Evolutionary conservation across 345 rosid species (phyloP), one percentile per base, ranked within the genome.

Genomic region (Clausena lansium): DNA sequence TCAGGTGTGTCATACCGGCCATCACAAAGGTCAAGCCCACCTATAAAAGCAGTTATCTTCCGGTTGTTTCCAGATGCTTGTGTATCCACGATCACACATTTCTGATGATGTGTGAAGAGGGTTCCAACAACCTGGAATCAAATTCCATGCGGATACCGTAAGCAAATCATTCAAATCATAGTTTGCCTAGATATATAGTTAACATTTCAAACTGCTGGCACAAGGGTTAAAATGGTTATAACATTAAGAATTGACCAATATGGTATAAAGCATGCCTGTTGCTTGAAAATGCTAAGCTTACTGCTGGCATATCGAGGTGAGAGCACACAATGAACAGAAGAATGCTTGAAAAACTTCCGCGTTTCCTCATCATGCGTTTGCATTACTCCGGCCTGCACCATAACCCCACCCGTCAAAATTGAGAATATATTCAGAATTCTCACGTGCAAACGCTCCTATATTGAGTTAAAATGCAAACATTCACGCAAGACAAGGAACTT

Each of bases 211-310:
- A 45, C 13, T 13, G 5, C 17, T 3, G 50, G 50, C 50, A 13
- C 50, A 45, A 45, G 50, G 50, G 50, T 45, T 45, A 45, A 45
- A 45, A 45, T 45, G 15, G 50, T 45, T 45, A 45, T 45, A 45
- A 45, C 50, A 13, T 45, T 45, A 0, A 52, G n/a, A 52, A 52
- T 52, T 19, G 57, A 52, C 22, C 20, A 52, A 15, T 6, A 52
- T 52, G 76, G 77, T 75, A 28, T 71, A 83, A 89, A 81, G 80
- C 93, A 81, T 91, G 89, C 95, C 92, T 89, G 91, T 81, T 91
- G 93, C 87, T 88, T 91, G 88, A 89, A 84, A 87, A 89, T 83
- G 93, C 95, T 89, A 84, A 91, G 93, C 89, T 91, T 91, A 86
- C 87, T 91, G 91, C 95, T 89, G 74, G 89, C 92, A 84, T 91